Conservation (phyloP, 768 basidiomycete species). For the Coprinellus aureogranulatus region DNA sequence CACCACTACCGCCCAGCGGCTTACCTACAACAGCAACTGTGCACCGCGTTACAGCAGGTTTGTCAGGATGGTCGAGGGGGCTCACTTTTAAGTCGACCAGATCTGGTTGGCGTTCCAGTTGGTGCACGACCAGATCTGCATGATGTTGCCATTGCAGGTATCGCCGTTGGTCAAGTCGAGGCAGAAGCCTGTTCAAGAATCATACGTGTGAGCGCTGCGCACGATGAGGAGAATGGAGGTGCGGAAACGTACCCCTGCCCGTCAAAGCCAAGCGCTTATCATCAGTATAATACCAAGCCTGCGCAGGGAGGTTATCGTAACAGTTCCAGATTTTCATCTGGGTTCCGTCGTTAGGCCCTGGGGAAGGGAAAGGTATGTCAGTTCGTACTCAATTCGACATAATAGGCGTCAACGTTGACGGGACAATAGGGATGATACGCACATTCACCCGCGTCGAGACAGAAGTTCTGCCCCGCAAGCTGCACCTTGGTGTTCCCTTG, state of each 20-base stretch:
- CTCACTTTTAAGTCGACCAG: slow-evolving; percentile 4
- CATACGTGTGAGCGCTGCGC: too few species aligned
- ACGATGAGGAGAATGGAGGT: not conserved
- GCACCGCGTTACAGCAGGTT: too few species aligned
- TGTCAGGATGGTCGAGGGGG: too few species aligned
- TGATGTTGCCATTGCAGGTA: slow-evolving; percentile 7
- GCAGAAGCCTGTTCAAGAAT: slow-evolving; percentile 7
- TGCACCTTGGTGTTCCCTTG: slow-evolving; percentile 22
- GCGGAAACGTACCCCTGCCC: slow-evolving; percentile 14
- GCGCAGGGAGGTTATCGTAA: slow-evolving; percentile 19
- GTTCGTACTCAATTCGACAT: not conserved
- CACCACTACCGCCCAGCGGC: not conserved
- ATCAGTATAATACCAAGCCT: slow-evolving; percentile 25
- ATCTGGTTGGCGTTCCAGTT: slow-evolving; percentile 10
- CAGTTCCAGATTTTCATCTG: slow-evolving; percentile 24
- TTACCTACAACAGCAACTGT: too few species aligned
- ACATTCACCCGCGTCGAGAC: slow-evolving; percentile 28
- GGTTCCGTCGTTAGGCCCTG: slow-evolving; percentile 22
- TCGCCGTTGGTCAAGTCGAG: slow-evolving; percentile 14
- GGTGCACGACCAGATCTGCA: slow-evolving; percentile 13
- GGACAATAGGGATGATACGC: slow-evolving; percentile 6
- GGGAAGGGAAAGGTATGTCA: not conserved
- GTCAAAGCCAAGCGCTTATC: slow-evolving; percentile 21
- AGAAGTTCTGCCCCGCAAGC: slow-evolving; percentile 21
- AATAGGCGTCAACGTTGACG: not conserved